Evolutionary conservation across 345 rosid genomes (phyloP), one percentile per base, ranked within the genome.

Genomic region (Gynandropsis gynandra): DNA sequence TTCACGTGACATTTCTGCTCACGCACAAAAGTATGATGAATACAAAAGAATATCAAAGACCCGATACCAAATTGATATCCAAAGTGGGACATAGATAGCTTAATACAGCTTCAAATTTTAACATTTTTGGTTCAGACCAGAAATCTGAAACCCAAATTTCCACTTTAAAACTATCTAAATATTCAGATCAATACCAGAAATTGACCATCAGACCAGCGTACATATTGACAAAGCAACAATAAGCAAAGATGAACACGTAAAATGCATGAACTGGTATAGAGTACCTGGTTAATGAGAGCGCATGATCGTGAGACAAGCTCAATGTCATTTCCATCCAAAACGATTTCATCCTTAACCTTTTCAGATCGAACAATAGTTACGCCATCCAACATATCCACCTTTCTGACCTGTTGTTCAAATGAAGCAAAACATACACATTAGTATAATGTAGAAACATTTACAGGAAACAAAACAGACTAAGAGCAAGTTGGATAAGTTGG

Each of bases 201-300:
- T 5, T 14, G 0, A 48, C 16, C 9, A 31, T 9, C 32, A 51
- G 32, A 7, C 10, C 11, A 38, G 3, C 31, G 7, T 21, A 10
- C 42, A 17, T 12, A 21, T 42, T 11, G 8, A n/a, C n/a, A n/a
- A n/a, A n/a, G n/a, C n/a, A n/a, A n/a, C n/a, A n/a, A n/a, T n/a
- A n/a, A n/a, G n/a, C n/a, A 15, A 19, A 19, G 17, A 38, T 2
- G 10, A 35, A 47, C 19, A 37, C 6, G 10, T 2, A 13, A 11
- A 4, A 11, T 1, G 16, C 14, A 10, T 35, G 16, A 2, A 7
- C 12, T 1, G 24, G 24, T 45, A 21, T 38, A 34, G 12, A 20
- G 8, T 42, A 75, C 87, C 77, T 81, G 87, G 45, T 78, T 78
- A 40, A 81, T 81, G 4, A 81, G 35, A 39, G 87, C 87, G 41